phyloP scores from a whole-genome alignment of 2,329 filamentous ascomycete genomes.

The Clonostachys sp. region DNA sequence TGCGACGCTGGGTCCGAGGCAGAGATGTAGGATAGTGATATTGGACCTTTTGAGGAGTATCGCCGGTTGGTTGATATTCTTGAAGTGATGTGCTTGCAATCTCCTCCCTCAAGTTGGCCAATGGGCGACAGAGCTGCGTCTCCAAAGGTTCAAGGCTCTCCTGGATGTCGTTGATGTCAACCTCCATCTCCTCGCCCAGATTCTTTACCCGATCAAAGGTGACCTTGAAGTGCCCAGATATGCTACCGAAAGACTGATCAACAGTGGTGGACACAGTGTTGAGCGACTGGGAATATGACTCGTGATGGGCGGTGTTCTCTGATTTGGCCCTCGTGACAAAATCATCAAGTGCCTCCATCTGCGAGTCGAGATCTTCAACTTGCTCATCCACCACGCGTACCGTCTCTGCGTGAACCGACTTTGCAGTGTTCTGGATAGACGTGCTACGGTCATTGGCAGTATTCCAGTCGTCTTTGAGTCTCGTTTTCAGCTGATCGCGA shows the following conservation, averaged over 20 bases:
- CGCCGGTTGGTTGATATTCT: constrained; percentile 81
- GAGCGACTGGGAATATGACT: constrained; percentile 64
- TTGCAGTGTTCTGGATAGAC: constrained; percentile 79
- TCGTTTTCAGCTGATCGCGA: constrained; percentile 72
- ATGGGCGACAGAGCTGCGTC: constrained; percentile 59
- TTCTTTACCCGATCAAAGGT: constrained; percentile 64
- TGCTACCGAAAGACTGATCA: constrained; percentile 66
- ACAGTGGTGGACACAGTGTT: constrained; percentile 61
- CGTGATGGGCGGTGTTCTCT: constrained; percentile 76
- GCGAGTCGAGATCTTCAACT: constrained; percentile 78
- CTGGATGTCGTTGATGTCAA: constrained; percentile 53
- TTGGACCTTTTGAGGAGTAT: constrained; percentile 74
- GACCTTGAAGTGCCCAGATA: constrained; percentile 65
- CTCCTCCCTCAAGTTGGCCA: constrained; percentile 66
- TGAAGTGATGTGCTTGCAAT: constrained; percentile 61
- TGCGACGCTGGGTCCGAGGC: constrained; percentile 61
- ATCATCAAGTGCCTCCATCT: constrained; percentile 86
- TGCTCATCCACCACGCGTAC: constrained; percentile 87
- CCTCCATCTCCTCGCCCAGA: constrained; percentile 63
- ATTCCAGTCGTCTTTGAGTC: constrained; percentile 82
- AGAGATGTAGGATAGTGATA: constrained; percentile 80
- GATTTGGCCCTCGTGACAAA: constrained; percentile 79
- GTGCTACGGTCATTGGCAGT: constrained; percentile 74
- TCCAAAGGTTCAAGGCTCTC: constrained; percentile 58
- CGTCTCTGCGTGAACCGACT: constrained; percentile 86